Evolutionary conservation across 768 basidiomycete species (phyloP), one percentile per base, ranked within the genome.

Genomic region (Termitomyces sp.): DNA sequence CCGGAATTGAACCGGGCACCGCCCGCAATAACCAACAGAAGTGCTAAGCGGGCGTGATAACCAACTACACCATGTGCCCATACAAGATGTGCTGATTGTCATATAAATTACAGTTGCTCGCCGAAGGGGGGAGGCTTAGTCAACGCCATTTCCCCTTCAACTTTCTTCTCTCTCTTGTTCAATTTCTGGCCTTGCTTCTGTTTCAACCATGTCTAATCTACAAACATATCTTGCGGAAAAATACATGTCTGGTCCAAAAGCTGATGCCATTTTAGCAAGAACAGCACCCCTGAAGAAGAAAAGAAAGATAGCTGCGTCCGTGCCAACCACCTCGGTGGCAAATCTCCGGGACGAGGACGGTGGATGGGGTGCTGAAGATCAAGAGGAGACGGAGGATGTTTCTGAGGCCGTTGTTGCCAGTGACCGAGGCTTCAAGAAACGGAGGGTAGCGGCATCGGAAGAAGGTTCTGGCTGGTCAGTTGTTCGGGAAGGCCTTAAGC

Each of bases 161-260:
- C n/a, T n/a, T n/a, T n/a, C n/a, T n/a, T n/a, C n/a, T n/a, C n/a
- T n/a, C n/a, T n/a, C n/a, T n/a, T n/a, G n/a, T n/a, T n/a, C n/a
- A n/a, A n/a, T 7, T 34, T 48, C 31, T n/a, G 3, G 8, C 5
- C 10, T 12, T 3, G 29, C 4, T 12, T 11, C 23, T 34, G 21
- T 41, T 49, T 42, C 27, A 59, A 23, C 19, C 9, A 81, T 80
- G 78, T 72, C 80, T 16, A 68, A 72, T 57, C 80, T 95, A 76
- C 87, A 93, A 69, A 78, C 90, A 23, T 95, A 95, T 69, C 81
- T 95, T 17, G 92, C 92, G 0, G 82, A 87, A 62, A 92, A 91
- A 60, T 98, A 98, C 76, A 96, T 98, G 95, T 87, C 94, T 5
- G 96, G 96, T 1, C 85, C 92, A 0, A 98, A 98, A 66, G 94